Base-by-base conservation (phyloP, 1,139 yeast genomes). In the Keqinozyma sinolaborantium region DNA sequence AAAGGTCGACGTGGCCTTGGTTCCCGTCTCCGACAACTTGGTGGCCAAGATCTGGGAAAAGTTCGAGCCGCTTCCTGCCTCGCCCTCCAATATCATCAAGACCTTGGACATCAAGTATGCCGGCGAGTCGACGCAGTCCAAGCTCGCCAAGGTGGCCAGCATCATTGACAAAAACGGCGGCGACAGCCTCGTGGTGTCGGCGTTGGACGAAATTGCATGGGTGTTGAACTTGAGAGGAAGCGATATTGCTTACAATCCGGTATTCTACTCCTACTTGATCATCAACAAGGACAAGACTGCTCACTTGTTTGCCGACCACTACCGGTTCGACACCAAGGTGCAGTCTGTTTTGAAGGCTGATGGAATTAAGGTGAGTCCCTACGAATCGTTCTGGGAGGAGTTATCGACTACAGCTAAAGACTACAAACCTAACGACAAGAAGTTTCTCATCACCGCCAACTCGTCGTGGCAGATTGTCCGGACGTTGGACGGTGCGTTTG, bases 141-240 rank as follows among this genome's bases (percentile, higher is more conserved):
- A 79, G 44, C 48, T 83, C 25, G 51, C 50, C 5, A 65, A 65
- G 32, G 61, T 83, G 15, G 57, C 70, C 23, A 50, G 56, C n/a
- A 48, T 51, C n/a, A 58, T 78, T 30, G 60, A 61, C 23, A 56
- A 65, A 18, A 64, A 65, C 25, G 59, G 65, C 35, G 73, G 61
- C 37, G 47, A 53, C 41, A 64, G 70, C 36, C 41, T 86, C 41
- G 74, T 85, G 5, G 67, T 87, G 6, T 71, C 82, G 27, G 84
- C 95, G 0, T 49, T 56, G 30, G 98, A 92, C 60, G 96, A 92
- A 51, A 75, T 90, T 39, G 95, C 97, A 6, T 90, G 97, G 97
- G 61, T 88, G 35, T 73, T 88, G 52, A 92, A 92, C 51, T 66
- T 92, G 43, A 74, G 97, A 47, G 97, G 97, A 13, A 66, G 73